Percentiles rank a stretch among this genome's conserved stretches.
Conservation (phyloP, 1,284 basidiomycete species). For the Volvariella volvacea region DNA sequence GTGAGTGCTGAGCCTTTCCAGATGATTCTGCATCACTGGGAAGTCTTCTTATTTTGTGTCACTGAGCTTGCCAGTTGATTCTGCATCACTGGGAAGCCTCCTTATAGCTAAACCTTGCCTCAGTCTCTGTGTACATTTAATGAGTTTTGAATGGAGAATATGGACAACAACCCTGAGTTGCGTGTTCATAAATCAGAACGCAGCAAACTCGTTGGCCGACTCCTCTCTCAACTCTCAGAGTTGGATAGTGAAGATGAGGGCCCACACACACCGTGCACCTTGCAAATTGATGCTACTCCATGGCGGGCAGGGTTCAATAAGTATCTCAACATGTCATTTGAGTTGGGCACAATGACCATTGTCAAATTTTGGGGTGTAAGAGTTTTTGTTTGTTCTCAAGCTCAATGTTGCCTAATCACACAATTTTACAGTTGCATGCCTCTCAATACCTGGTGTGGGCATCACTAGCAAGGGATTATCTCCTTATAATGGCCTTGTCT, state of each 20-base stretch:
- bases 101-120: no score
- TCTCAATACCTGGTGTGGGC: slow-evolving; percentile 20
- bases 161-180: no score
- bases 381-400: background rate
- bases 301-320: background rate
- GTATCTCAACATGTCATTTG: background rate
- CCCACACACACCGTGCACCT: no score
- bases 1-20: no score
- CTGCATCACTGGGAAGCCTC: no score
- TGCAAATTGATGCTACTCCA: background rate
- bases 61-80: no score
- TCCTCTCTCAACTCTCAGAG: background rate
- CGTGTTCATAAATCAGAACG: background rate
- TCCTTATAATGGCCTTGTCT: slow-evolving; percentile 29
- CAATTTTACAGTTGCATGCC: slow-evolving; percentile 13
- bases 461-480: slow-evolving; percentile 24
- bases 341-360: background rate
- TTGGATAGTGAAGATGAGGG: background rate
- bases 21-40: no score
- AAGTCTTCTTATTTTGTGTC: no score
- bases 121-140: no score
- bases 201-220: background rate
- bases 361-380: background rate
- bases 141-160: no score
- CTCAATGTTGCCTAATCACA: background rate